Evolutionary conservation across 495 filamentous ascomycete species (phyloP), one percentile per base, ranked within the genome.

Genomic region (Neurospora intermedia): DNA sequence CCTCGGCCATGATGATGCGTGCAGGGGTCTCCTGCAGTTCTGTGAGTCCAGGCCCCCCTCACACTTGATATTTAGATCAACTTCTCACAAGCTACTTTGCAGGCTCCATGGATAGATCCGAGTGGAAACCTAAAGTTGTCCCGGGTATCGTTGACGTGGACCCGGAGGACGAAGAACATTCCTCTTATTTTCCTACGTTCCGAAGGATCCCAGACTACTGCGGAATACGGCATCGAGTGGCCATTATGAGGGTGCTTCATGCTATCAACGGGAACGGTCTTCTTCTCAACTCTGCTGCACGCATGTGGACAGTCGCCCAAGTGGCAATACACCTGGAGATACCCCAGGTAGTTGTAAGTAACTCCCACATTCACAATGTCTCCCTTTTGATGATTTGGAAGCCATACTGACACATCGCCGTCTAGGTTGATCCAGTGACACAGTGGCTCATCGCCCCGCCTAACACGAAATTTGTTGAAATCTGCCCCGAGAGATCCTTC

Each of bases 221-320:
- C 27, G 84, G 84, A 0, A 81, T 86, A 40, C 86, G 90, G 7
- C 90, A 91, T 77, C 83, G 87, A 10, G 85, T 82, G n/a, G 85
- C 85, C 39, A 89, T 91, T 18, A 83, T 90, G 45, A 84, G 89
- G 11, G 79, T 91, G 6, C 80, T 92, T 15, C 80, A 83, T 73
- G 84, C 82, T 39, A 81, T 91, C 41, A 81, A 87, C 69, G 86
- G 85, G 16, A 70, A 84, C 0, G 80, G 82, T 54, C 81, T 88
- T 1, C 78, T 82, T 3, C 78, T 92, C n/a, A 86, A 91, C 75
- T 91, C 89, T 0, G 89, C 90, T n/a, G 82, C 86, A 45, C 89
- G 90, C 38, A 77, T 90, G 69, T 91, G 87, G 85, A 90, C 89
- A 1, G 85, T 89, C 18, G 88, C 88, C 18, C 86, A 84, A 10